phyloP scores from a whole-genome alignment of 1,284 basidiomycete species.

The Cutaneotrichosporon spelunceum region DNA sequence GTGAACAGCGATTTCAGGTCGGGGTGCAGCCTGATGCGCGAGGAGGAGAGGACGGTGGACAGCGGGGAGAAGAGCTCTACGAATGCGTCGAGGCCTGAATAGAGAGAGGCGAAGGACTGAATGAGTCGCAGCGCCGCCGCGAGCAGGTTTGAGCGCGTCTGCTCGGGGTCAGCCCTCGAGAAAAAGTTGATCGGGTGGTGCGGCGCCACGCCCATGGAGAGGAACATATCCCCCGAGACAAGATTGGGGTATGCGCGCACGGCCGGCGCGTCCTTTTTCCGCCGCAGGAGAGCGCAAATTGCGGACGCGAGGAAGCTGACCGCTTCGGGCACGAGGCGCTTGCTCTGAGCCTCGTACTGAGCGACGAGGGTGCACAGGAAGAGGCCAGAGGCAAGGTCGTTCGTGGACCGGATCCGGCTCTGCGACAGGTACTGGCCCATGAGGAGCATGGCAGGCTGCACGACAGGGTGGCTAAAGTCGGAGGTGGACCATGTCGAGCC shows the following conservation, averaged over 20 bases:
- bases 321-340: constrained; percentile 84
- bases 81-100: constrained; percentile 74
- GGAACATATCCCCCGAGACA: constrained; percentile 18
- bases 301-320: constrained; percentile 75
- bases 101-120: constrained; percentile 66
- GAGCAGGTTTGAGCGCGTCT: constrained; percentile 54
- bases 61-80: constrained; percentile 77
- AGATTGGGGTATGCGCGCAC: constrained; percentile 51
- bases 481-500: constrained; percentile 89
- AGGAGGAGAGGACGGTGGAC: constrained; percentile 59
- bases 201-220: constrained; percentile 25
- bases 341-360: constrained; percentile 79
- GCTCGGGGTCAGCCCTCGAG: constrained; percentile 44
- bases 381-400: constrained; percentile 78
- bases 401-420: constrained; percentile 68
- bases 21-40: constrained; percentile 56
- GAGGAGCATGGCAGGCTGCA: constrained; percentile 79
- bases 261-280: constrained; percentile 50
- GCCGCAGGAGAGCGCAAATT: constrained; percentile 68
- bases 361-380: constrained; percentile 79
- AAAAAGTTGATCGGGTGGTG: constrained; percentile 32
- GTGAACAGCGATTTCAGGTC: constrained; percentile 58
- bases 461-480: constrained; percentile 86
- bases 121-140: constrained; percentile 63
- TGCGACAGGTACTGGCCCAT: constrained; percentile 90